Base-by-base conservation (phyloP, 306 rosid species). In the Prunus armeniaca region DNA sequence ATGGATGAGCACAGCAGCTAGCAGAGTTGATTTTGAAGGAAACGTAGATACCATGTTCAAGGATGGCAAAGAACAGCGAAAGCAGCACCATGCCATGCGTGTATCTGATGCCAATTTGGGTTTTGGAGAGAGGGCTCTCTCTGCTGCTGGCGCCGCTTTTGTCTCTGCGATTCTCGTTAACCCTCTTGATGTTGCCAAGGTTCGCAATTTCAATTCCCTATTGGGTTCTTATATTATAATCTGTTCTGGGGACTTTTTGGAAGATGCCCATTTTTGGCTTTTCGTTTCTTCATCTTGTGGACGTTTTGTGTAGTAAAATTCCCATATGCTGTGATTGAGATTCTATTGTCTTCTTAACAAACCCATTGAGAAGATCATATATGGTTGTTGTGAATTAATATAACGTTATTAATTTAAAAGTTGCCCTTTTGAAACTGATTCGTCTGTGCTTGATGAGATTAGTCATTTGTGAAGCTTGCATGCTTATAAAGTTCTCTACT, bases 131-230 rank as follows among this genome's bases (percentile, higher is more conserved):
- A 87, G 97, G 54, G 84, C 89, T 75, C 55, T 92, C 7, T 86
- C 99, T 55, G 97, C 91, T 18, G 90, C 92, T 17, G 97, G 96
- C 38, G 97, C 99, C 61, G 93, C 99, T 52, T 64, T 91, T 54
- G 13, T 95, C 45, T 95, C 99, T 18, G 96, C 99, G 41, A 57
- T 95, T 70, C 78, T 95, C 69, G 91, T 92, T 45, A 95, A 95
- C 79, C 97, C 99, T 28, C 93, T 95, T 32, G 99, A 95, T 72
- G 87, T 95, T 13, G 99, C 91, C 86, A 95, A 95, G 91, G 98
- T 87, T 75, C 54, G 45, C 19, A 45, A 9, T 17, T 28, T 57
- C 43, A 12, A 2, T 14, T 9, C 1, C 15, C 72, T 24, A 8
- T 24, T 12, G 18, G 43, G 1, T 73, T 55, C 18, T 46, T 65